Conservation (phyloP, 768 basidiomycete genomes). For the Leccinellum albellum region DNA sequence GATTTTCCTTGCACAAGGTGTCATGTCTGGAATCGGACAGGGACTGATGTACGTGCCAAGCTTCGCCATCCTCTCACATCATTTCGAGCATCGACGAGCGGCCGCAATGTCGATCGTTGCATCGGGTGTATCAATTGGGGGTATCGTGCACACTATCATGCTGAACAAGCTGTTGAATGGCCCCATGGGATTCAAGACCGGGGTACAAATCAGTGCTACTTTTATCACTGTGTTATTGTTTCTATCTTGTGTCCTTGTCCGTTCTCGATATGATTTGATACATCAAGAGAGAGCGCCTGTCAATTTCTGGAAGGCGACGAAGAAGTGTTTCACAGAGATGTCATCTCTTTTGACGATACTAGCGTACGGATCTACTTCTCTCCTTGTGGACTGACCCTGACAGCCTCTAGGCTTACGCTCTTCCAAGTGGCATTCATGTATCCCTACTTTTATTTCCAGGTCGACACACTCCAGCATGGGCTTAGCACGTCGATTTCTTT, state of each 20-base stretch:
- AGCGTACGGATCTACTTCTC: conserved; percentile 10
- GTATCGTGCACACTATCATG: conserved; percentile 56
- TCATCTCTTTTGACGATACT: conserved; percentile 24
- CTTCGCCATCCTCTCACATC: conserved; percentile 40
- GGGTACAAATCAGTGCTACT: conserved; percentile 37
- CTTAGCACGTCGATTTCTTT: conserved; percentile 47
- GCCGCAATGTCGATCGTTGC: conserved; percentile 43
- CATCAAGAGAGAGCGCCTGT: not conserved
- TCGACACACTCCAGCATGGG: conserved; percentile 49
- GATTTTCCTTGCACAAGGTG: conserved; percentile 44
- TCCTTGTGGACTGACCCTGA: not conserved
- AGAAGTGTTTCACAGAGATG: conserved; percentile 22
- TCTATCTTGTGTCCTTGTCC: conserved; percentile 37
- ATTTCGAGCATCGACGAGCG: conserved; percentile 40
- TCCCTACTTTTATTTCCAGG: conserved; percentile 57
- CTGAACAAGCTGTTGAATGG: conserved; percentile 46
- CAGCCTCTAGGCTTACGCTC: conserved; percentile 13
- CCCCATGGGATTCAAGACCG: conserved; percentile 41
- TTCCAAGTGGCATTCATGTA: conserved; percentile 43
- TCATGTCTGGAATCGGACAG: conserved; percentile 38
- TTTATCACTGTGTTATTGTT: conserved; percentile 36
- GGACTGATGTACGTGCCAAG: conserved; percentile 46
- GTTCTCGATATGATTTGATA: conserved; percentile 26
- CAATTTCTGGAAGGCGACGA: conserved; percentile 15
- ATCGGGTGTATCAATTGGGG: conserved; percentile 51